These are phyloP conservation scores for Pyrus betulifolia DNA, from an alignment of 306 rosid genomes.

Conservation along the genomic window DNA sequence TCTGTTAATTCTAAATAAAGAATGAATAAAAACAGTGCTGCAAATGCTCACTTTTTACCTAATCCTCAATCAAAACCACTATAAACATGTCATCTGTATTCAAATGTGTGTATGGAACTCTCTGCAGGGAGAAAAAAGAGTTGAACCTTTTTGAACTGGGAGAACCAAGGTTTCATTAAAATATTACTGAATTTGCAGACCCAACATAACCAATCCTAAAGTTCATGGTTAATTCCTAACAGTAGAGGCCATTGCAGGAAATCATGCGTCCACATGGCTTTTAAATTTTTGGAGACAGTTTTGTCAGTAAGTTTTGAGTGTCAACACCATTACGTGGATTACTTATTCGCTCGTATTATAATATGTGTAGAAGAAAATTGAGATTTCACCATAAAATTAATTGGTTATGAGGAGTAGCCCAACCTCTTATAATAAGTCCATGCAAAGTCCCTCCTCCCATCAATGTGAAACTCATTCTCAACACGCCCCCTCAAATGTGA, in stretches of 20 bases:
- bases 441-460: no score
- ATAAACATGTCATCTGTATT: not conserved
- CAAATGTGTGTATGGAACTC: not conserved
- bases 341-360: no score
- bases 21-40: not conserved
- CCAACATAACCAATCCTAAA: not conserved
- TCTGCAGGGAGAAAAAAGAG: slow-evolving; percentile 5
- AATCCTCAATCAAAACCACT: not conserved
- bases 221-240: not conserved
- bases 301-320: no score
- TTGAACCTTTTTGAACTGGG: not conserved
- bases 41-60: slow-evolving; percentile 3
- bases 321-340: no score
- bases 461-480: no score
- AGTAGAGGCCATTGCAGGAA: not conserved
- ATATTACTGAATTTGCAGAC: not conserved
- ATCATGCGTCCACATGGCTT: not conserved
- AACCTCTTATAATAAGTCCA: no score
- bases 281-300: not conserved
- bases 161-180: not conserved
- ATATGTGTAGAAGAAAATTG: no score
- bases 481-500: no score
- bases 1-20: not conserved
- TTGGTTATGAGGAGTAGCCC: no score
- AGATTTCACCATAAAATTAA: no score